Evolutionary conservation across 805 yeast species (phyloP), one percentile per base, ranked within the genome.

Genomic region (Saturnispora saitoi): DNA sequence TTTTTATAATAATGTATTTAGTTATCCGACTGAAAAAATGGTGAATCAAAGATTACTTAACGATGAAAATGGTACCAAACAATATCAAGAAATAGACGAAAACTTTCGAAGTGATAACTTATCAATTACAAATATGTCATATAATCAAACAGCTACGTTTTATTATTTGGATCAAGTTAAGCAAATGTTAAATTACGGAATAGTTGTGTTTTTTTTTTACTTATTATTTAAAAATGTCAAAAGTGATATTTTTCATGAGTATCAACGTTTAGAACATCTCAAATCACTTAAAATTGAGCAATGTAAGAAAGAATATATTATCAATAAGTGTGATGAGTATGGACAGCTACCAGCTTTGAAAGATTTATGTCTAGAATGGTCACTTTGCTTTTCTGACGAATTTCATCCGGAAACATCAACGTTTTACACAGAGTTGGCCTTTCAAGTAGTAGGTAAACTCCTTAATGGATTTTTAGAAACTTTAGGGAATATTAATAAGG

Each of bases 401-500:
- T 48, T 34, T 29, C 77, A 80, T 48, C 77, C 79, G 3, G 55
- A 67, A 56, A 60, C 71, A 57, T 53, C 62, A 48, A 68, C 72
- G 1, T 78, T 81, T 3, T 73, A 79, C 55, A 71, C 86, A 1
- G 70, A 73, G 40, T 67, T 83, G 11, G 74, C 80, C 51, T 86
- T 86, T 1, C 79, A 77, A 48, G 74, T 83, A 0, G 55, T 84
- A 2, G 90, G 89, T 0, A 64, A 76, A 43, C 67, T 83, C 14
- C 55, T 83, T 10, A 81, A 82, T 56, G 75, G 83, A 0, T 68
- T 84, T 48, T 69, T 83, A 17, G 86, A 83, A 54, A 89, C 88
- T 0, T 70, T 85, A 40, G 81, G 86, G 3, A 64, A 73, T 52
- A 80, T 82, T 59, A 77, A 83, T 17, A 68, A 80, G 41, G 31